Evolutionary conservation across 1,139 yeast species (phyloP).

Genomic region (Geotrichum carabidarum): DNA sequence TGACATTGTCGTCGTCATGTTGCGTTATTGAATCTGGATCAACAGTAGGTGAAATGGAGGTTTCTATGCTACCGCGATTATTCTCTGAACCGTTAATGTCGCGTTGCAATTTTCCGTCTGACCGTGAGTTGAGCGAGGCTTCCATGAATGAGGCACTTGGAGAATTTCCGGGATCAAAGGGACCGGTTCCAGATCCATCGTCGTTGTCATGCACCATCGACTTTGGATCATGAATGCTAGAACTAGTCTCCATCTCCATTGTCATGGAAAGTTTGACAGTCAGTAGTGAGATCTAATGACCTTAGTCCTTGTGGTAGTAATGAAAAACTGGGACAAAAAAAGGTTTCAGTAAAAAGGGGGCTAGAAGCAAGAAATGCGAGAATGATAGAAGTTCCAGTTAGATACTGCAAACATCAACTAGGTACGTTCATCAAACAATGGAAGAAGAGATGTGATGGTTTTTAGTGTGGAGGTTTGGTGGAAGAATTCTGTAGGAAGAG

Average conservation of each 20-base stretch:
- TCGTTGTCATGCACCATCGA: constrained; percentile 3
- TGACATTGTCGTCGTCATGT: not conserved
- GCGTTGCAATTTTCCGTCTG: constrained; percentile 1
- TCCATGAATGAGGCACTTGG: constrained; percentile 1
- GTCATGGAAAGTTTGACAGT: not conserved
- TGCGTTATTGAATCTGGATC: constrained; percentile 1
- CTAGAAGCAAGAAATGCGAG: not conserved
- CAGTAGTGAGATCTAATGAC: not conserved
- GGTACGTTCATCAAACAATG: not conserved
- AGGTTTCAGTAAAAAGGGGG: constrained; percentile 7
- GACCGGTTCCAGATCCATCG: not conserved
- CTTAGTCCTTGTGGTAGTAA: constrained; percentile 2
- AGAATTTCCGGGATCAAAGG: not conserved
- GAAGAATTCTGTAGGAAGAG: not conserved
- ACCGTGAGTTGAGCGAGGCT: constrained; percentile 2
- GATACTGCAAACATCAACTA: not conserved
- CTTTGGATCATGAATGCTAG: constrained; percentile 5
- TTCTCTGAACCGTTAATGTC: not conserved
- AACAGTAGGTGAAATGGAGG: not conserved
- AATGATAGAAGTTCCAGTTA: not conserved
- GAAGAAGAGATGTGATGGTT: not conserved
- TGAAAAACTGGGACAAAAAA: constrained; percentile 3
- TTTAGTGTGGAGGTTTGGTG: not conserved
- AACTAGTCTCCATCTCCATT: constrained; percentile 4
- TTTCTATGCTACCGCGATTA: not conserved